Percentiles rank a stretch among this genome's conserved stretches.
These are phyloP conservation scores for Cutaneotrichosporon mucoides DNA, from an alignment of 1,284 basidiomycete genomes.

Conservation along the genomic window DNA sequence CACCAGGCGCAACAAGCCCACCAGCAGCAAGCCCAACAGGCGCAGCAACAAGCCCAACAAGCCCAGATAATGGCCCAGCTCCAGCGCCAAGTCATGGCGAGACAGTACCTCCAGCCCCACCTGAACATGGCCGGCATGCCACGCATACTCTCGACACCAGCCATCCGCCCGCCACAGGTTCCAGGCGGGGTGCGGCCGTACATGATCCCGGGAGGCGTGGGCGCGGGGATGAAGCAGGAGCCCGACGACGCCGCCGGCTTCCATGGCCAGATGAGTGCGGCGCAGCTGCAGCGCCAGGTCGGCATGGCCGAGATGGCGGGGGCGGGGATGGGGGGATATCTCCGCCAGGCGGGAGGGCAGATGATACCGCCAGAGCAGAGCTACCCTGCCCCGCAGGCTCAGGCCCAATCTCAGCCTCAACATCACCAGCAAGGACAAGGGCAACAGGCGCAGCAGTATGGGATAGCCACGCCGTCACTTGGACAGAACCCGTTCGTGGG, in stretches of 20 bases:
- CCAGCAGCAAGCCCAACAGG: not conserved
- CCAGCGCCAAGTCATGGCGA: not conserved
- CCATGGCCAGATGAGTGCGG: no score
- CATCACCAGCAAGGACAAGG: not conserved
- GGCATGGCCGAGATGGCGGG: no score
- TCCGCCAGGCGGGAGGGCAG: no score
- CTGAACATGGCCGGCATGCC: no score
- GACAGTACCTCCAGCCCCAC: not conserved
- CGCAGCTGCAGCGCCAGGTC: no score
- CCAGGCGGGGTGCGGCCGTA: not conserved
- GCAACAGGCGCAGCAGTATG: not conserved
- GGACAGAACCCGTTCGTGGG: not conserved
- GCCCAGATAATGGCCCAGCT: not conserved
- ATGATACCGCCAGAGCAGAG: no score
- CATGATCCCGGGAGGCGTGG: no score
- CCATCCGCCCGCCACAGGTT: not conserved
- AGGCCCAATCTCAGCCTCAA: no score
- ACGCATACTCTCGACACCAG: not conserved
- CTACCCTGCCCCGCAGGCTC: not conserved
- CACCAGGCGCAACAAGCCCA: not conserved
- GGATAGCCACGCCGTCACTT: not conserved
- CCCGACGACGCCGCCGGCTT: no score
- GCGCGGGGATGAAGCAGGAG: no score
- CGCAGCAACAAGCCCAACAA: not conserved
- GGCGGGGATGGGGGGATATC: no score